Evolutionary conservation across 176 grass and related monocot genomes (phyloP).

Genomic region (Oryza coarctata): DNA sequence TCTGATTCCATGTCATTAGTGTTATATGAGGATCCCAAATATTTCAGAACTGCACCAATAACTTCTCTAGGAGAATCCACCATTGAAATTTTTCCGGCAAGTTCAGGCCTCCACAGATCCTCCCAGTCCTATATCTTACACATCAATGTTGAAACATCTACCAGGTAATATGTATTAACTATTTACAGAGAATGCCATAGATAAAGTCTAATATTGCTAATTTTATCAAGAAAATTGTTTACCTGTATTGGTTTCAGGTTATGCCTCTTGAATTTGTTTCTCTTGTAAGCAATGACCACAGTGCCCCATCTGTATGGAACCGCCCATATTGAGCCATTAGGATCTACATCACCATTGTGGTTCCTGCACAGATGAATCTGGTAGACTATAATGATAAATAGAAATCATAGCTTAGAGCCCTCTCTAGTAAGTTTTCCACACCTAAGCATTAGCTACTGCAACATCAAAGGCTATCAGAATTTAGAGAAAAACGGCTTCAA

Average conservation of each 20-base stretch:
- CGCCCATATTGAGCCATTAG: conserved; percentile 72
- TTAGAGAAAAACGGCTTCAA: conserved; percentile 9
- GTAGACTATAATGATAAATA: conserved; percentile 70
- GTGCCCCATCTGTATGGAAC: conserved; percentile 88
- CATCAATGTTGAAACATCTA: neutral
- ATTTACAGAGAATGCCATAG: neutral
- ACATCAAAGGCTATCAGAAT: neutral
- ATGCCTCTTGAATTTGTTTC: conserved; percentile 79
- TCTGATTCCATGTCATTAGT: conserved; percentile 63
- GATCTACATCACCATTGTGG: conserved; percentile 74
- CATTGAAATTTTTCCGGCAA: conserved; percentile 88
- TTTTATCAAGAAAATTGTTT: neutral
- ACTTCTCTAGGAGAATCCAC: conserved; percentile 88
- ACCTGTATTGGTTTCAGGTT: conserved; percentile 91
- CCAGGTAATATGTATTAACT: neutral
- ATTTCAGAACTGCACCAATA: conserved; percentile 85
- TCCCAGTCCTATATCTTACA: conserved; percentile 67
- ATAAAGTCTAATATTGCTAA: neutral
- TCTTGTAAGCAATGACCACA: conserved; percentile 93
- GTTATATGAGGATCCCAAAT: conserved; percentile 86
- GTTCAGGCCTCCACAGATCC: conserved; percentile 90
- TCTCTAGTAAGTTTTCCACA: conserved; percentile 5
- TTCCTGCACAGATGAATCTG: conserved; percentile 97
- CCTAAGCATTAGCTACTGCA: neutral
- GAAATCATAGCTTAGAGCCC: conserved; percentile 10